Percentiles rank a stretch among this genome's conserved stretches.
Conservation (phyloP, 2,329 filamentous ascomycete genomes). For the Hortaea sp. region DNA sequence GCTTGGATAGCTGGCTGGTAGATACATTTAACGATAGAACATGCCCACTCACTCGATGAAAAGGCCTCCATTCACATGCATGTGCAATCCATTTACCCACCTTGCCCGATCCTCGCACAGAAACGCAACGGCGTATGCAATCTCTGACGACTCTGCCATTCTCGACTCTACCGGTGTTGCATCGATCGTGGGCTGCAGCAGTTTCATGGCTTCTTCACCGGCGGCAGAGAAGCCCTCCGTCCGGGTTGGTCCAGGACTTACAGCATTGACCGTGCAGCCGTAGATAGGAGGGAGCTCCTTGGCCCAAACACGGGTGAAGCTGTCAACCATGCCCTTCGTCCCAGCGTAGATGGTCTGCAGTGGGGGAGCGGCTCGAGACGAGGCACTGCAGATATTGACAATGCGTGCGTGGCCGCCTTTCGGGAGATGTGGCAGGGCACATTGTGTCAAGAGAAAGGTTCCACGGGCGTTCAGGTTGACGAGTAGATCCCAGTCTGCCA, state of each 20-base stretch:
- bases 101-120: conserved; percentile 33
- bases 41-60: conserved; percentile 11
- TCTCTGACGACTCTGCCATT: conserved; percentile 42
- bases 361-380: conserved; percentile 36
- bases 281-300: conserved; percentile 42
- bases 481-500: neutral
- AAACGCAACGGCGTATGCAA: conserved; percentile 47
- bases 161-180: conserved; percentile 43
- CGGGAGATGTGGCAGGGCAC: neutral
- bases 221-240: conserved; percentile 30
- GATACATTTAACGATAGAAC: neutral
- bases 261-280: conserved; percentile 52
- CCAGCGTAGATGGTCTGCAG: conserved; percentile 38
- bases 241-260: conserved; percentile 49
- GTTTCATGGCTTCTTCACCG: conserved; percentile 26
- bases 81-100: conserved; percentile 38
- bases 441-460: neutral
- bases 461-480: conserved; percentile 1
- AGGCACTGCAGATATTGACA: conserved; percentile 49
- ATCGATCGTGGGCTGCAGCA: conserved; percentile 41
- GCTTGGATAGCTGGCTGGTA: neutral
- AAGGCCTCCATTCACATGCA: conserved; percentile 45
- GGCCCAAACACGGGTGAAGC: conserved; percentile 49
- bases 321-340: conserved; percentile 52
- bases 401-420: conserved; percentile 33